These are phyloP conservation scores for Candida mesenterica DNA, from an alignment of 1,139 yeast species.

Conservation along the genomic window DNA sequence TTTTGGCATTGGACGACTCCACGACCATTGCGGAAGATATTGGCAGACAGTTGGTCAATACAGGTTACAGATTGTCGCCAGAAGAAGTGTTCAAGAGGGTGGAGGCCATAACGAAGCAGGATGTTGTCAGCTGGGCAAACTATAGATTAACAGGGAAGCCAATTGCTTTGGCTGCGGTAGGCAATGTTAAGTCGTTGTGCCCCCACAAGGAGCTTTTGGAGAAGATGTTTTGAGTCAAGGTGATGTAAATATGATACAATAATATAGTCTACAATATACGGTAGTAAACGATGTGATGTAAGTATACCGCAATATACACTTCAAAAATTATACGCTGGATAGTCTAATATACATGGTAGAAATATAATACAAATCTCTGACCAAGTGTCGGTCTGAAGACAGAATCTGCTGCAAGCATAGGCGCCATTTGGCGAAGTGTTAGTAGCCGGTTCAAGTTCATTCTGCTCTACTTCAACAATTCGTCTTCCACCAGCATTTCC, in stretches of 20 bases:
- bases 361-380: too few species aligned
- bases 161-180: slow-evolving; percentile 86
- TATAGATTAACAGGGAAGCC: slow-evolving; percentile 76
- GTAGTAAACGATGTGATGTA: too few species aligned
- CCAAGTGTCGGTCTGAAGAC: too few species aligned
- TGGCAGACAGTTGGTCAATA: slow-evolving; percentile 94
- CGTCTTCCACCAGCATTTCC: background rate
- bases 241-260: background rate
- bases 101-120: slow-evolving; percentile 73
- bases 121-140: slow-evolving; percentile 86
- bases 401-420: too few species aligned
- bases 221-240: slow-evolving; percentile 25
- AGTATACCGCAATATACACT: too few species aligned
- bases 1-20: slow-evolving; percentile 88
- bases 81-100: slow-evolving; percentile 89
- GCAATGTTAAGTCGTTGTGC: slow-evolving; percentile 68
- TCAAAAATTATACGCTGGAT: too few species aligned
- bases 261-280: background rate
- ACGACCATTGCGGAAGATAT: slow-evolving; percentile 97
- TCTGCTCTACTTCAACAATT: background rate
- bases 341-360: too few species aligned
- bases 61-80: slow-evolving; percentile 87
- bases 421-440: too few species aligned
- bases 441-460: too few species aligned
- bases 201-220: slow-evolving; percentile 51